phyloP scores from a whole-genome alignment of 768 basidiomycete species.

The Rhizopogon sp. region DNA sequence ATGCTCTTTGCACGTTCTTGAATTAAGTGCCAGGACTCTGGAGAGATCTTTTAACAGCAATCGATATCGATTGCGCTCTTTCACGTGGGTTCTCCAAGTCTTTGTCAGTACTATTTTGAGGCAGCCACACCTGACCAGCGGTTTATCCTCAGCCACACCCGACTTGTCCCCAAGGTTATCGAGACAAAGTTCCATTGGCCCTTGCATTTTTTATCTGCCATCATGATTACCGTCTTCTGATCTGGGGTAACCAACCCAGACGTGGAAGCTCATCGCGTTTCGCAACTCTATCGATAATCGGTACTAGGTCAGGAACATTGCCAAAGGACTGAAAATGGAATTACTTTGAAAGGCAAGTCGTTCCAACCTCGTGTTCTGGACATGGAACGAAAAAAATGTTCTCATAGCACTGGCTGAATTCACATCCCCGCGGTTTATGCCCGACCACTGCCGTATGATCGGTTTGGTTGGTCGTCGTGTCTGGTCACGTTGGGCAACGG shows the following conservation, averaged over 20 bases:
- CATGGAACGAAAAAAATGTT: constrained; percentile 10
- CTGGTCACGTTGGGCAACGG: constrained; percentile 1
- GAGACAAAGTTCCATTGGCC: neutral
- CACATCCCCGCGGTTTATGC: neutral
- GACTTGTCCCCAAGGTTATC: neutral
- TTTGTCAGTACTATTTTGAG: neutral
- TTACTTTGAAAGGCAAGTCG: constrained; percentile 3
- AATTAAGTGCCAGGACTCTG: no score
- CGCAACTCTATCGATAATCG: constrained; percentile 4
- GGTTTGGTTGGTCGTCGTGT: constrained; percentile 8
- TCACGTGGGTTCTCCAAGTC: neutral
- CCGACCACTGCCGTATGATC: neutral
- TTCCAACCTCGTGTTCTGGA: constrained; percentile 24
- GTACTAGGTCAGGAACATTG: constrained; percentile 1
- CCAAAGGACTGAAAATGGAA: constrained; percentile 5
- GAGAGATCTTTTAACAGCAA: neutral
- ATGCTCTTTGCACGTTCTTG: neutral
- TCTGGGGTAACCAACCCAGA: constrained; percentile 7
- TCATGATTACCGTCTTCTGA: constrained; percentile 7
- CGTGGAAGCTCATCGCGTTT: constrained; percentile 2
- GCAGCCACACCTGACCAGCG: neutral
- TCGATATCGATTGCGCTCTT: neutral
- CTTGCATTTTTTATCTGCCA: neutral
- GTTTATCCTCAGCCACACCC: neutral
- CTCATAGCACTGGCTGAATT: neutral